phyloP scores from a whole-genome alignment of 768 basidiomycete species.

The Rhodosporidiobolus sp. region DNA sequence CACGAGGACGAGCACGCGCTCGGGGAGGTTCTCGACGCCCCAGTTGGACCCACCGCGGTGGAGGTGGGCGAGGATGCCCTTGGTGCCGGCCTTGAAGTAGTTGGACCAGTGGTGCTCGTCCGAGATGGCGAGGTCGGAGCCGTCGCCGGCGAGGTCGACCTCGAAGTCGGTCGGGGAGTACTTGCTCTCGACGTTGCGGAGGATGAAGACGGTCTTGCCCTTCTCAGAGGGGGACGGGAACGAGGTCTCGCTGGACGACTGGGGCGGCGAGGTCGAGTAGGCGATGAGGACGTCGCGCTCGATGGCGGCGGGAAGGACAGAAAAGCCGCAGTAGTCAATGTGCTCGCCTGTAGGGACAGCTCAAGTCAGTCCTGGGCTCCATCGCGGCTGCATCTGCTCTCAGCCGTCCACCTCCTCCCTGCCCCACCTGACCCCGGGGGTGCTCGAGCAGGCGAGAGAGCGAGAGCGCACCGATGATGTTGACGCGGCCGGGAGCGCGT shows the following conservation, averaged over 20 bases:
- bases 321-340: conserved; percentile 42
- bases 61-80: conserved; percentile 33
- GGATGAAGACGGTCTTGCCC: conserved; percentile 28
- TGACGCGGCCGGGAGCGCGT: conserved; percentile 37
- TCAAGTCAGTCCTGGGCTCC: neutral
- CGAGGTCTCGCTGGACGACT: neutral
- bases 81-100: conserved; percentile 42
- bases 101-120: conserved; percentile 38
- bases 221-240: conserved; percentile 5
- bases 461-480: conserved; percentile 31
- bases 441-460: neutral
- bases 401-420: too few species aligned
- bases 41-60: neutral
- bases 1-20: conserved; percentile 34
- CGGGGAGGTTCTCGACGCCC: neutral
- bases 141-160: conserved; percentile 31
- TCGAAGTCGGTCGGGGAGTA: conserved; percentile 37
- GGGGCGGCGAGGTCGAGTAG: conserved; percentile 13
- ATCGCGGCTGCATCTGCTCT: too few species aligned
- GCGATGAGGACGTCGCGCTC: conserved; percentile 44
- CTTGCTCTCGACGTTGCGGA: conserved; percentile 39
- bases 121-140: conserved; percentile 7
- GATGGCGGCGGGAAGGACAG: conserved; percentile 45
- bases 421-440: too few species aligned
- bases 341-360: conserved; percentile 27